Evolutionary conservation across 2,329 filamentous ascomycete genomes (phyloP), one percentile per base, ranked within the genome.

Genomic region (Trichoderma sp.): DNA sequence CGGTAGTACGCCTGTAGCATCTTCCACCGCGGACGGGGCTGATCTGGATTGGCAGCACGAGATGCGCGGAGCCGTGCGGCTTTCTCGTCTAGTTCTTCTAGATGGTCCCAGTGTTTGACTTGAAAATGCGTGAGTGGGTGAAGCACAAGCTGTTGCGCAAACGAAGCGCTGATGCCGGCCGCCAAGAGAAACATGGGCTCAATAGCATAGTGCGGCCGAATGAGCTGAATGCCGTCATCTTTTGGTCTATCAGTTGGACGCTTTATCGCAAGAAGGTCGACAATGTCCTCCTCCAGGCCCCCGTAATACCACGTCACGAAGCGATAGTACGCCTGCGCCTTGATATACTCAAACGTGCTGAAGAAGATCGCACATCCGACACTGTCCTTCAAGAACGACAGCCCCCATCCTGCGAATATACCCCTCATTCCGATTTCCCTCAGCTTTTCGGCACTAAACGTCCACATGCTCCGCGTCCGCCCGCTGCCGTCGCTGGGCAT

Each of bases 291-390:
- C 30, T 80, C 82, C 26, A 87, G 74, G 1, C 82, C 82, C 30
- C 87, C 85, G 69, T 93, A 93, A 73, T 88, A 91, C 79, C 85
- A 87, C 15, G 83, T 85, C 39, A 93, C 85, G 72, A 90, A 93
- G 51, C 79, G 79, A 75, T 92, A 92, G 76, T 91, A 80, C 14
- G 82, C 82, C 73, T 93, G 90, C 12, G 87, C 88, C 74, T 93
- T 93, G 72, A 92, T 79, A 55, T 87, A 90, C 76, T 93, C 90
- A 68, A 93, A 93, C 0, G 85, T 85, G 70, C 84, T 85, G 76
- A 93, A 93, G 81, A 92, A 92, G 19, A 90, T 76, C 43, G 87
- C 90, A 61, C 84, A 86, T 14, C 90, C 90, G 6, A 90, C 75
- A 30, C 86, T 85, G 71, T 92, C 90, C 71, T 92, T 91, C 50